Percentiles rank a stretch among this genome's conserved stretches.
These are phyloP conservation scores for Fraxinus angustifolia DNA, from an alignment of 305 asterid species.

Conservation along the genomic window DNA sequence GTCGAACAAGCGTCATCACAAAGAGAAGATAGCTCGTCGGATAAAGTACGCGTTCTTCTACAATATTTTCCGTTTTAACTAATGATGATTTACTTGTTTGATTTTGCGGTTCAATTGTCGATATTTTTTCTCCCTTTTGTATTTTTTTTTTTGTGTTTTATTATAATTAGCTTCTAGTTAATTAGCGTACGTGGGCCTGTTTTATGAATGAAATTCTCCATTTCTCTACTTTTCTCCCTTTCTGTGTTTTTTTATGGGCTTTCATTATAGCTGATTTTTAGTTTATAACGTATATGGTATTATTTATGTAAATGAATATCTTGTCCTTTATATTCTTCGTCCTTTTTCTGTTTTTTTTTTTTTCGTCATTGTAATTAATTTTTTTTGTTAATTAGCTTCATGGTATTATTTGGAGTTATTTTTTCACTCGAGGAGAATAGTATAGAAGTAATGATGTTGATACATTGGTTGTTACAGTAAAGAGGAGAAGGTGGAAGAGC, in stretches of 20 bases:
- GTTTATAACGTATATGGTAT: not conserved
- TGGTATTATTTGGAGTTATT: not conserved
- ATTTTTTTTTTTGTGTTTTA: not conserved
- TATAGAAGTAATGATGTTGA: constrained; percentile 17
- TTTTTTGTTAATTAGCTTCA: not conserved
- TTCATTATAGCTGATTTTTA: not conserved
- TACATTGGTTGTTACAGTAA: constrained; percentile 39
- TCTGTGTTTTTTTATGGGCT: not conserved
- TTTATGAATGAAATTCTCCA: constrained; percentile 2
- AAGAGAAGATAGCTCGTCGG: constrained; percentile 64
- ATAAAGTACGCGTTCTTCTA: constrained; percentile 40
- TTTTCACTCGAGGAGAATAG: not conserved
- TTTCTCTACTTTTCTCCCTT: not conserved
- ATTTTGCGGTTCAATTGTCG: not conserved
- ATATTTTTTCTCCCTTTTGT: not conserved
- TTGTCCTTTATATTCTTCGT: not conserved
- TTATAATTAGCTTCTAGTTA: not conserved
- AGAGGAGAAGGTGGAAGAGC: constrained; percentile 89
- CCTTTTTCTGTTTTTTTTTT: not conserved
- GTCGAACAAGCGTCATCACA: constrained; percentile 56
- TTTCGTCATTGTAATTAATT: not conserved
- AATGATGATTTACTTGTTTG: not conserved
- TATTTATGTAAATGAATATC: not conserved
- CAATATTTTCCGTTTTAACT: not conserved
- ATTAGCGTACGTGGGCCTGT: not conserved